Conservation (phyloP, 2,329 filamentous ascomycete species). For the Colletotrichum sp. region DNA sequence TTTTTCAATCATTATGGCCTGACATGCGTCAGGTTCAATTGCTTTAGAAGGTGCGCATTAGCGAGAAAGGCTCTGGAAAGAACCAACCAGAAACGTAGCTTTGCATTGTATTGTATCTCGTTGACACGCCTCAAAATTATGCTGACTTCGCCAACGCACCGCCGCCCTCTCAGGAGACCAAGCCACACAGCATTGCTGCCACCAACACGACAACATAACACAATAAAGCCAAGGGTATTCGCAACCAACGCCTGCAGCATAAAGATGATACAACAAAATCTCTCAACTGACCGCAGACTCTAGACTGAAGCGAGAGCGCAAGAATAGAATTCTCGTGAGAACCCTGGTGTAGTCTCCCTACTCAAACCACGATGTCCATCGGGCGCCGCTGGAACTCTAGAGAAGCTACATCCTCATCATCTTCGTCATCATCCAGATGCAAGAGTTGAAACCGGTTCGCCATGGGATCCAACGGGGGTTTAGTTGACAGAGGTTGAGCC, state of each 20-base stretch:
- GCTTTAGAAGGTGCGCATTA: not conserved
- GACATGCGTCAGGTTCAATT: not conserved
- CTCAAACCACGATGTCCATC: conserved; percentile 22
- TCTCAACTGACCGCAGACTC: not conserved
- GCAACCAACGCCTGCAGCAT: not conserved
- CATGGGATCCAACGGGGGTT: conserved; percentile 39
- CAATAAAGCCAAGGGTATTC: not conserved
- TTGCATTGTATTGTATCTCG: not conserved
- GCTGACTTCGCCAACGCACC: not conserved
- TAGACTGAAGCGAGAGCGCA: not conserved
- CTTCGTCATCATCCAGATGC: conserved; percentile 49
- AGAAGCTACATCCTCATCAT: conserved; percentile 27
- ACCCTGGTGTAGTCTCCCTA: not conserved
- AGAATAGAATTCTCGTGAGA: not conserved
- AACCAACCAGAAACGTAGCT: not conserved
- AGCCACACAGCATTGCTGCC: not conserved
- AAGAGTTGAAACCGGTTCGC: conserved; percentile 69
- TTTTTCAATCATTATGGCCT: not conserved
- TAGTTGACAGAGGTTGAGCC: conserved; percentile 31
- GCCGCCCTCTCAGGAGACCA: not conserved
- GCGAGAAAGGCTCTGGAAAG: not conserved
- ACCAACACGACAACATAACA: not conserved
- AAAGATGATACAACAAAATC: not conserved
- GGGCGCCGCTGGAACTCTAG: conserved; percentile 8
- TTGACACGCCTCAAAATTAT: not conserved